These are phyloP conservation scores for Cyclostephanos tholiformis DNA, from an alignment of 108 stramenopile species.

Conservation along the genomic window DNA sequence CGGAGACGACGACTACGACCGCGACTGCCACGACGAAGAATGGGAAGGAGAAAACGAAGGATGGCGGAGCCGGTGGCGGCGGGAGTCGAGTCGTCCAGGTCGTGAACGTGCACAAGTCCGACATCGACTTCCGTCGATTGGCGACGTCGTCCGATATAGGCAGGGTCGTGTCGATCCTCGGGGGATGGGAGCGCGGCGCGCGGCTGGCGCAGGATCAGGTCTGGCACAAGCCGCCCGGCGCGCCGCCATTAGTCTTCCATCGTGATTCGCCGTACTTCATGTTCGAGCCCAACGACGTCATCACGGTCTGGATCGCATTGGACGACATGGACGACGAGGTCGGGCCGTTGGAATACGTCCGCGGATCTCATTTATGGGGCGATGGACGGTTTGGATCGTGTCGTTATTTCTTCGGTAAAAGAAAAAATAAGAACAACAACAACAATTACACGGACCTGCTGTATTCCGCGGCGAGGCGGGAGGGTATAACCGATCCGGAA, in stretches of 20 bases:
- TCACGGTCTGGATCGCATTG: conserved; percentile 84
- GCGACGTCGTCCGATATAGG: conserved; percentile 56
- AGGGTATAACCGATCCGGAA: conserved; percentile 47
- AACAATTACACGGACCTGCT: conserved; percentile 49
- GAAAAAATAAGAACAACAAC: conserved; percentile 9
- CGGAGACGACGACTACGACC: neutral
- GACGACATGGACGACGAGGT: conserved; percentile 82
- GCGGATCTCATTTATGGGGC: conserved; percentile 73
- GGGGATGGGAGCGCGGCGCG: conserved; percentile 70
- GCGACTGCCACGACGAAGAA: neutral
- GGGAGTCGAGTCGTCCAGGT: conserved; percentile 70
- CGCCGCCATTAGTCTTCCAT: conserved; percentile 78
- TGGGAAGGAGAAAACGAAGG: neutral
- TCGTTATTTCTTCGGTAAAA: conserved; percentile 55
- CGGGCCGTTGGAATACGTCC: conserved; percentile 82
- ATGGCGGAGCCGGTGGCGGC: neutral
- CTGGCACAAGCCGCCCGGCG: conserved; percentile 71
- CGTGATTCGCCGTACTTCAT: conserved; percentile 87
- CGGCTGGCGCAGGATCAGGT: conserved; percentile 86
- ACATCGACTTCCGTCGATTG: conserved; percentile 64
- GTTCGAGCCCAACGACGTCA: conserved; percentile 72
- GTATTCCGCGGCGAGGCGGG: conserved; percentile 57
- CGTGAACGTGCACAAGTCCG: conserved; percentile 83
- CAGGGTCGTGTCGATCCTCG: conserved; percentile 62
- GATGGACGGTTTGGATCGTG: conserved; percentile 65